Percentiles rank a stretch among this genome's conserved stretches.
Evolutionary conservation across 768 basidiomycete species (phyloP).

Genomic region (Pleurotus sapidus): DNA sequence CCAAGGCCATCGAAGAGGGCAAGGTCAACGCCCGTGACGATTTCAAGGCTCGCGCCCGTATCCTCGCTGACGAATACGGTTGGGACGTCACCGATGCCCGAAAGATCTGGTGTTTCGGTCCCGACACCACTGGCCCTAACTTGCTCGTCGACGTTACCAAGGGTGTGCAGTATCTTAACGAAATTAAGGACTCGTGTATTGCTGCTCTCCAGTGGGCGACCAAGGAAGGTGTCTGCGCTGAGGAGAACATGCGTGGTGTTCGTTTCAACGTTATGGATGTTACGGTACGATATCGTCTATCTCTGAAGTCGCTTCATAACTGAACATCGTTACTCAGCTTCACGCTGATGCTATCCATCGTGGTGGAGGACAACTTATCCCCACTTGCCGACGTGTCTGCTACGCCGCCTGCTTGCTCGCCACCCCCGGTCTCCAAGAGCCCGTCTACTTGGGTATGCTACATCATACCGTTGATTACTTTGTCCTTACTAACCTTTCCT

Average conservation of each 20-base stretch:
- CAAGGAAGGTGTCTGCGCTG: conserved; percentile 94
- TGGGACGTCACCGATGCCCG: conserved; percentile 99
- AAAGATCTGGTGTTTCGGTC: conserved; percentile 99
- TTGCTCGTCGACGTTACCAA: conserved; percentile 97
- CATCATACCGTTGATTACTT: neutral
- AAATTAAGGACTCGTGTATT: conserved; percentile 99
- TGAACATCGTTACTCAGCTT: conserved; percentile 43
- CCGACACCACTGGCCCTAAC: conserved; percentile 96
- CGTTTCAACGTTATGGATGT: conserved; percentile 96
- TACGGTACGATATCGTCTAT: conserved; percentile 46
- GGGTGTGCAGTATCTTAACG: conserved; percentile 98
- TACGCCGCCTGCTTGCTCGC: conserved; percentile 96
- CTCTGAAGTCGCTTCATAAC: neutral
- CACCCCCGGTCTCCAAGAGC: conserved; percentile 90
- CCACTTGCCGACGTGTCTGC: conserved; percentile 92
- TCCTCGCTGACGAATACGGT: conserved; percentile 92
- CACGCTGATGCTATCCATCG: conserved; percentile 99
- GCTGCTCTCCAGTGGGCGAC: conserved; percentile 99
- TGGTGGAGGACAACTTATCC: conserved; percentile 98
- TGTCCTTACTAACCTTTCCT: conserved; percentile 10
- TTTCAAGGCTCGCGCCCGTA: conserved; percentile 93
- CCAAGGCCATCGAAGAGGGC: conserved; percentile 88
- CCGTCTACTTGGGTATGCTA: conserved; percentile 81
- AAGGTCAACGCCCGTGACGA: conserved; percentile 90
- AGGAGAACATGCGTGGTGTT: conserved; percentile 99